Evolutionary conservation across 2,329 filamentous ascomycete species (phyloP).

Genomic region (Teratosphaeria pseudoeucalypti): DNA sequence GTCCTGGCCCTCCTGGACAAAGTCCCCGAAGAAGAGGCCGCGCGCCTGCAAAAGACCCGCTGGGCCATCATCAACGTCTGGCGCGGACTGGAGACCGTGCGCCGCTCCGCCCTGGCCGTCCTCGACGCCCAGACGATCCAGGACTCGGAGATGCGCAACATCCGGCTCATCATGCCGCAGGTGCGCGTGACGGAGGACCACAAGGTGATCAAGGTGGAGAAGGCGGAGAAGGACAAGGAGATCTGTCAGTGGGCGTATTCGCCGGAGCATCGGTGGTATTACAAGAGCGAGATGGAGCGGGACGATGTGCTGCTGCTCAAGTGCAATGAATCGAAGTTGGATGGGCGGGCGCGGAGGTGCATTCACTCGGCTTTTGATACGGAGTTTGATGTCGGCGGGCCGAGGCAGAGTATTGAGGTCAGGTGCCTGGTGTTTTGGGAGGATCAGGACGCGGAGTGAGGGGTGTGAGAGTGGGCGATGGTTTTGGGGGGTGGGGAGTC

Average conservation of each 20-base stretch:
- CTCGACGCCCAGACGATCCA: background rate
- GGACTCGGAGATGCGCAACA: background rate
- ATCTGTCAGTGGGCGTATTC: background rate
- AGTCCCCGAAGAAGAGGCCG: background rate
- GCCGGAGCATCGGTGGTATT: background rate
- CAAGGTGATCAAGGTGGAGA: background rate
- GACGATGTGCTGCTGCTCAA: slow-evolving; percentile 1
- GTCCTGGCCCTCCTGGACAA: background rate
- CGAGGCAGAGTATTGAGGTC: slow-evolving; percentile 11
- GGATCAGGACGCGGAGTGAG: background rate
- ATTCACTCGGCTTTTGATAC: background rate
- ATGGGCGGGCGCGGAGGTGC: background rate
- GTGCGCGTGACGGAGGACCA: background rate
- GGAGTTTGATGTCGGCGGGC: background rate
- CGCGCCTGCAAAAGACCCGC: background rate
- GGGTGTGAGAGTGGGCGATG: background rate
- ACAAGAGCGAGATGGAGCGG: background rate
- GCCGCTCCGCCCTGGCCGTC: background rate
- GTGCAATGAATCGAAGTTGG: slow-evolving; percentile 1
- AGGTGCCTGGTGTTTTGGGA: slow-evolving; percentile 6
- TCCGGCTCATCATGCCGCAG: background rate
- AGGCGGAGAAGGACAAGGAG: background rate
- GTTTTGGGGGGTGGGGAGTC: too few relatives aligned
- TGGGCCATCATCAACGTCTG: slow-evolving; percentile 3
- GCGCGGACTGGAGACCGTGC: background rate